phyloP scores from a whole-genome alignment of 2,329 filamentous ascomycete species.

The Colletotrichum scovillei region DNA sequence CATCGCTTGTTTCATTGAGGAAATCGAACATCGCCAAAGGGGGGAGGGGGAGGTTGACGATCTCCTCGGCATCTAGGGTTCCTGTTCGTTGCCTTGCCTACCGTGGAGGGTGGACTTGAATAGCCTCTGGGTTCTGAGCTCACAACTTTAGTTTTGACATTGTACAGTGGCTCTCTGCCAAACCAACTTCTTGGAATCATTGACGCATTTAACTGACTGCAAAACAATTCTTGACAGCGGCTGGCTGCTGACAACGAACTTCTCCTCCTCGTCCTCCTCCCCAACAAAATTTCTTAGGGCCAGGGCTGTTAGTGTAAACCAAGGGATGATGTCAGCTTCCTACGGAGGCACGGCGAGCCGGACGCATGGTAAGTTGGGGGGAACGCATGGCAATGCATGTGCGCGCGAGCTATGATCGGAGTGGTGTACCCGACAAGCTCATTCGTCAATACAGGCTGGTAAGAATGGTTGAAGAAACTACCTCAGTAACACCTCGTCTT shows the following conservation, averaged over 20 bases:
- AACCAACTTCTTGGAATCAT: not conserved
- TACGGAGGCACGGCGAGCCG: slow-evolving; percentile 29
- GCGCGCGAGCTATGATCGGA: slow-evolving; percentile 10
- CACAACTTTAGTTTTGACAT: not conserved
- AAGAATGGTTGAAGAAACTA: not conserved
- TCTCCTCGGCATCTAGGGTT: slow-evolving; percentile 6
- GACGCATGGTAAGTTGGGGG: slow-evolving; percentile 11
- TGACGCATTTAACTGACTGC: not conserved
- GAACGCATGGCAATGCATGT: slow-evolving; percentile 7
- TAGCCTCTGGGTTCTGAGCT: not conserved
- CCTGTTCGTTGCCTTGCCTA: not conserved
- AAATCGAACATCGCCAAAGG: slow-evolving; percentile 6
- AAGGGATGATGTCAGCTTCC: slow-evolving; percentile 22
- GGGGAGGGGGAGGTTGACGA: not conserved
- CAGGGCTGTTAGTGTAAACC: slow-evolving; percentile 2
- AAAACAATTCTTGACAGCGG: not conserved
- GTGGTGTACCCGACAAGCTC: slow-evolving; percentile 1
- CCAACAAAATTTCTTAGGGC: not conserved
- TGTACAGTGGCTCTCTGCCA: not conserved
- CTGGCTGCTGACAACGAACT: not conserved
- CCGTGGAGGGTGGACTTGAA: not conserved
- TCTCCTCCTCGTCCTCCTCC: too few relatives aligned
- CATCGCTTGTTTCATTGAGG: slow-evolving; percentile 33
- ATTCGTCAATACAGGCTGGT: not conserved
- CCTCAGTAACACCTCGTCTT: too few relatives aligned